These are phyloP conservation scores for Kodamaea sp. DNA, from an alignment of 1,139 yeast genomes.

Conservation along the genomic window DNA sequence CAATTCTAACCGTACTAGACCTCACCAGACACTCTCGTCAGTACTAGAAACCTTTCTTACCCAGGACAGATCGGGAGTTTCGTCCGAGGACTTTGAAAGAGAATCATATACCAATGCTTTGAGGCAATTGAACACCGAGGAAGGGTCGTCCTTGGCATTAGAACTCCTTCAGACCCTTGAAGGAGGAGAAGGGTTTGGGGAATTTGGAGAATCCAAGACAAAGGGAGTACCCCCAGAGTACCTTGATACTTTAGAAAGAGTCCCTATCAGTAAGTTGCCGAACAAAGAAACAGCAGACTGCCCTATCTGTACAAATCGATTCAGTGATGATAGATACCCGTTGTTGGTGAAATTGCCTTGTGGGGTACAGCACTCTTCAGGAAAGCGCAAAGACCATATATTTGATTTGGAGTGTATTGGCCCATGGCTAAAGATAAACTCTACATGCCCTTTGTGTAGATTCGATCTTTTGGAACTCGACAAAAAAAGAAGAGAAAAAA, in stretches of 20 bases:
- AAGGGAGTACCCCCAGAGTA: conserved; percentile 70
- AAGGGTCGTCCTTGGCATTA: conserved; percentile 33
- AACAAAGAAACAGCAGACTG: conserved; percentile 61
- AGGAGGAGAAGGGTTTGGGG: conserved; percentile 10
- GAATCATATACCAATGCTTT: conserved; percentile 35
- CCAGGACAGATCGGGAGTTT: conserved; percentile 12
- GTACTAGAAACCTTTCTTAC: conserved; percentile 39
- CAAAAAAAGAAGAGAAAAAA: conserved; percentile 42
- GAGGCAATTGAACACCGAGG: conserved; percentile 30
- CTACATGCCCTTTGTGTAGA: conserved; percentile 89
- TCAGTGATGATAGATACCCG: conserved; percentile 74
- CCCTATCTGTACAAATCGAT: conserved; percentile 80
- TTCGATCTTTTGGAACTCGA: conserved; percentile 56
- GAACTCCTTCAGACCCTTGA: conserved; percentile 30
- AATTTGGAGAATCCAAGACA: conserved; percentile 7
- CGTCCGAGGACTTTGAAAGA: conserved; percentile 5
- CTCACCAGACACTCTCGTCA: conserved; percentile 36
- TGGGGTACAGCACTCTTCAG: conserved; percentile 31
- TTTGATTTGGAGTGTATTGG: conserved; percentile 90
- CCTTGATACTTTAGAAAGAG: conserved; percentile 75
- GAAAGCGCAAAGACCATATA: conserved; percentile 50
- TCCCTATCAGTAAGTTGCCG: conserved; percentile 51
- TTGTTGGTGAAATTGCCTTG: conserved; percentile 82
- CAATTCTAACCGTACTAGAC: conserved; percentile 3
- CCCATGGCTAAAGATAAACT: conserved; percentile 80